phyloP scores from a whole-genome alignment of 1,284 basidiomycete genomes.

The Cryptococcus depauperatus region DNA sequence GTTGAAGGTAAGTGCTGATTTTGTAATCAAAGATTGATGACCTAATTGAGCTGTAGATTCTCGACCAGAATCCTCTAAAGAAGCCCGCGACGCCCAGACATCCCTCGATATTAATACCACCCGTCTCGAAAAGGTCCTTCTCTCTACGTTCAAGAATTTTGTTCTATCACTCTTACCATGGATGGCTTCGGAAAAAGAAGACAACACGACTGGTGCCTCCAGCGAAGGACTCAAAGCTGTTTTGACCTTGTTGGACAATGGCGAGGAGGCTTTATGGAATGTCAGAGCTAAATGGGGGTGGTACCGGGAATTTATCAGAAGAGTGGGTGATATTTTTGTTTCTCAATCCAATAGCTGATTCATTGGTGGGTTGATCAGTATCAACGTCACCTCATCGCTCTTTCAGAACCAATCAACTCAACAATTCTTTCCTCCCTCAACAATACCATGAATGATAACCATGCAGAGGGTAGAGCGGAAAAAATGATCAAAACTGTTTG shows the following conservation, averaged over 20 bases:
- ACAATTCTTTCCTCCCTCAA: conserved; percentile 12
- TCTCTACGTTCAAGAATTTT: conserved; percentile 31
- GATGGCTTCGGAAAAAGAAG: conserved; percentile 10
- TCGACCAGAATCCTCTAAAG: conserved; percentile 28
- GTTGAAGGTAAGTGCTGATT: conserved; percentile 19
- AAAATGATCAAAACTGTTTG: conserved; percentile 27
- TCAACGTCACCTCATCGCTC: conserved; percentile 20
- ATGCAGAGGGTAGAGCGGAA: conserved; percentile 26
- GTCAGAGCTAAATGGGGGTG: conserved; percentile 36
- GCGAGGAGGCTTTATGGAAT: conserved; percentile 34
- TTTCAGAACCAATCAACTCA: conserved; percentile 21
- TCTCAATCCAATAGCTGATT: neutral
- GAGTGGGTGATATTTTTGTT: conserved; percentile 17
- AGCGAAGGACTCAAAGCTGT: conserved; percentile 32
- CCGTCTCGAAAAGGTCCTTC: conserved; percentile 32
- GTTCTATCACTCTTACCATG: conserved; percentile 28
- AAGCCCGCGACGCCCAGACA: conserved; percentile 35
- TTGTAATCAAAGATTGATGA: neutral
- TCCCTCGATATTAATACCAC: conserved; percentile 32
- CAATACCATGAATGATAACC: conserved; percentile 5
- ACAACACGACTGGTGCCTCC: conserved; percentile 1
- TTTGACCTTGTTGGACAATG: conserved; percentile 30
- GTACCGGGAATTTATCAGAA: conserved; percentile 41
- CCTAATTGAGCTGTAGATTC: conserved; percentile 10
- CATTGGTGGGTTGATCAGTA: conserved; percentile 13